phyloP scores from a whole-genome alignment of 805 yeast genomes.

The Wickerhamomyces chambardii region DNA sequence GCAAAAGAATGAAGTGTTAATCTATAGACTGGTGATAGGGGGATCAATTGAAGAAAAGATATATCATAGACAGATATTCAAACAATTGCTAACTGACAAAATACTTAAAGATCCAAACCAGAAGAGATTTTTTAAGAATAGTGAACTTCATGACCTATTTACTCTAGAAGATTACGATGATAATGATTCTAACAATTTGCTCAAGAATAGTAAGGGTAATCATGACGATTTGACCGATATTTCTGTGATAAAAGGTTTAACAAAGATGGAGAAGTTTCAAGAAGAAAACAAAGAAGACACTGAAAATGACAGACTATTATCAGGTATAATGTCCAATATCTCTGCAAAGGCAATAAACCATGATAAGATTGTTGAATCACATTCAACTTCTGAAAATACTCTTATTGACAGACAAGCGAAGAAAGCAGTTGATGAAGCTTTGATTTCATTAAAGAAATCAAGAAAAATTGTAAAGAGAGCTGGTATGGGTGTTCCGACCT shows the following conservation, averaged over 20 bases:
- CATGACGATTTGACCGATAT: constrained; percentile 65
- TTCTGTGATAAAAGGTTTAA: constrained; percentile 60
- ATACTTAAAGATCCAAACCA: constrained; percentile 17
- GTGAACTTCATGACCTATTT: constrained; percentile 71
- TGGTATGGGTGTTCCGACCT: constrained; percentile 79
- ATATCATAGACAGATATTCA: constrained; percentile 83
- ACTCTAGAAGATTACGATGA: constrained; percentile 64
- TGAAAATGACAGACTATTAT: constrained; percentile 50
- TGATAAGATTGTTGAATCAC: constrained; percentile 61
- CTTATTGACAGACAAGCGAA: constrained; percentile 53
- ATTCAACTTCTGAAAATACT: constrained; percentile 20
- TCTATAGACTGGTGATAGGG: constrained; percentile 76
- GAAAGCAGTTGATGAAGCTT: constrained; percentile 42
- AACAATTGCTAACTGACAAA: constrained; percentile 53
- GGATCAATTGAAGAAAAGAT: constrained; percentile 95
- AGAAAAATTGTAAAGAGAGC: constrained; percentile 26
- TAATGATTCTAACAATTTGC: constrained; percentile 52
- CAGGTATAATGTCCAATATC: constrained; percentile 68
- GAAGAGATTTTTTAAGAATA: constrained; percentile 52
- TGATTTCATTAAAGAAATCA: constrained; percentile 51
- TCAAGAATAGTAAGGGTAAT: constrained; percentile 30
- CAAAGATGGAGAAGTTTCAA: constrained; percentile 54
- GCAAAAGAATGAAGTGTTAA: constrained; percentile 65
- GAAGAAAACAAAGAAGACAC: constrained; percentile 27
- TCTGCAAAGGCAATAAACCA: constrained; percentile 62